Percentiles rank a stretch among this genome's conserved stretches.
phyloP scores from a whole-genome alignment of 2,329 filamentous ascomycete species.

The Aspergillus tanneri region DNA sequence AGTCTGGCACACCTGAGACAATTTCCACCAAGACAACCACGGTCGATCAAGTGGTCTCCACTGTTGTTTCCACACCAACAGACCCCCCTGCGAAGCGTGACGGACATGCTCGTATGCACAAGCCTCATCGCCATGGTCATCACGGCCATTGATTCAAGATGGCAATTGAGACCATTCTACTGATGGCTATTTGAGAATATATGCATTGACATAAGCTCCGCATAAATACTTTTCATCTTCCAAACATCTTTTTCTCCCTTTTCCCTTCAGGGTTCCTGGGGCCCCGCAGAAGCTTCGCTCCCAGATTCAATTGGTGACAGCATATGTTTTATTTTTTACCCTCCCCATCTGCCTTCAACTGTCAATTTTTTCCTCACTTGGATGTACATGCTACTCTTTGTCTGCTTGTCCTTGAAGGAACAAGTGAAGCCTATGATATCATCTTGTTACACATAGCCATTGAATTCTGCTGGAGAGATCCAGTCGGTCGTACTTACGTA shows the following conservation, averaged over 20 bases:
- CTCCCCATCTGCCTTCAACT: conserved; percentile 5
- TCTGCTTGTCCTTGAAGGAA: conserved; percentile 17
- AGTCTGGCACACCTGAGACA: conserved; percentile 22
- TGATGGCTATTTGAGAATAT: background rate
- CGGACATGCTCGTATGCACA: conserved; percentile 24
- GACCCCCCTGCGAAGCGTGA: conserved; percentile 23
- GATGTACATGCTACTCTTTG: conserved; percentile 16
- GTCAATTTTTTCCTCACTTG: conserved; percentile 13
- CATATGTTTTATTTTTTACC: conserved; percentile 3
- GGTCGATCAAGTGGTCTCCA: conserved; percentile 23
- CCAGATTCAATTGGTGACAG: background rate
- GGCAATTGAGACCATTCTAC: background rate
- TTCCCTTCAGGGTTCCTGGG: background rate
- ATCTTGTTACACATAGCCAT: conserved; percentile 16
- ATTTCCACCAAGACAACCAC: conserved; percentile 27
- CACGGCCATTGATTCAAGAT: background rate
- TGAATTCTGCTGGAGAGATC: conserved; percentile 14
- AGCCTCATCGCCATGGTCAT: background rate
- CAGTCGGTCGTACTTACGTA: conserved; percentile 6
- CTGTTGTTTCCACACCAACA: conserved; percentile 23
- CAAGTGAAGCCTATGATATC: conserved; percentile 8
- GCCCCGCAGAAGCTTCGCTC: background rate
- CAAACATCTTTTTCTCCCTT: background rate
- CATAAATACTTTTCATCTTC: background rate
- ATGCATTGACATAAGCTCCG: background rate